A percentile compares a stretch with the other conserved stretches of the same genome.
phyloP scores from a whole-genome alignment of 1,284 basidiomycete species.

The Waitea zeae region DNA sequence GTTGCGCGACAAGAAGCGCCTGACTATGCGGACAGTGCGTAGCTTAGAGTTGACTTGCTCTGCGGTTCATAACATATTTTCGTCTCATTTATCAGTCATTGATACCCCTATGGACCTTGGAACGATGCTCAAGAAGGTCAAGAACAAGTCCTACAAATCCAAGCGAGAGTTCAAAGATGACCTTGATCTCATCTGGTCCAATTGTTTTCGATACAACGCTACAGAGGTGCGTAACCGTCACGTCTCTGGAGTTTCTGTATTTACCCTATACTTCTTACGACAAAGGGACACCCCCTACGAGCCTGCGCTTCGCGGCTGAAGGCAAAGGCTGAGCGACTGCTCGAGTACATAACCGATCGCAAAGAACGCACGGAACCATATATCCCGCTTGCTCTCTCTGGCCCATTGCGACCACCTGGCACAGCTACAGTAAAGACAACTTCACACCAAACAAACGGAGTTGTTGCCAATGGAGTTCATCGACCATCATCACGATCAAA shows the following conservation, averaged over 20 bases:
- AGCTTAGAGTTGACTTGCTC: too few species aligned
- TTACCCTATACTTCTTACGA: neutral
- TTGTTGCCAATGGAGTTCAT: neutral
- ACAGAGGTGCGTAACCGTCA: conserved; percentile 45
- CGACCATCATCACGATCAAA: too few species aligned
- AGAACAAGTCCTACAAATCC: conserved; percentile 79
- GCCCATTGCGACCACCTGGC: neutral
- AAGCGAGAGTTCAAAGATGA: conserved; percentile 91
- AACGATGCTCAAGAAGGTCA: conserved; percentile 87
- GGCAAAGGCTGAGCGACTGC: conserved; percentile 65
- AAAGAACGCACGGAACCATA: conserved; percentile 57
- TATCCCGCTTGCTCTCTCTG: conserved; percentile 33
- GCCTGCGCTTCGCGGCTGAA: conserved; percentile 61
- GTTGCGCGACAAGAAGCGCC: conserved; percentile 77
- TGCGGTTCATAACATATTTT: neutral
- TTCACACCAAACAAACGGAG: neutral
- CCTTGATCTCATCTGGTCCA: conserved; percentile 92
- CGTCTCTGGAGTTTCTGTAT: neutral
- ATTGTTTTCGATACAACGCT: conserved; percentile 87
- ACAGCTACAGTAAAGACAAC: too few species aligned
- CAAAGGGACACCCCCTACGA: conserved; percentile 63
- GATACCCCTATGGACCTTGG: conserved; percentile 87
- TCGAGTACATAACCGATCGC: conserved; percentile 79
- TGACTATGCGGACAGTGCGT: conserved; percentile 76
- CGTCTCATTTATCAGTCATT: conserved; percentile 70